Conservation (phyloP, 352 stramenopile species). For the Phytophthora quininea region DNA sequence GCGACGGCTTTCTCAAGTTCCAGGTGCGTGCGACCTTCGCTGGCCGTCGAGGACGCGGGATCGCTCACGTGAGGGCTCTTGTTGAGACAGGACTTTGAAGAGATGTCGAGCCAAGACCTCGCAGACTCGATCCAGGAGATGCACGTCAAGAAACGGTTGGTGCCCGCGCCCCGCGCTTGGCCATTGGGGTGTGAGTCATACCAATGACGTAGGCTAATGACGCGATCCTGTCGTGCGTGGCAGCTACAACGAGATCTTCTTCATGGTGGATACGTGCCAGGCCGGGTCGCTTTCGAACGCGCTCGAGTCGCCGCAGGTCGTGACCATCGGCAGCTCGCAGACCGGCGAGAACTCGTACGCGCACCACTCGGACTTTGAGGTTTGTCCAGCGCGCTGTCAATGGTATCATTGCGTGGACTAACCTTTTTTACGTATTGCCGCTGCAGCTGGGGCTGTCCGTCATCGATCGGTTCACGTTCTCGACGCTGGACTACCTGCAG, state of each 20-base stretch:
- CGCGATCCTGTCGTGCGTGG: background rate
- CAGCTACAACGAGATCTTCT: slow-evolving; percentile 95
- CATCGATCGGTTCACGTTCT: slow-evolving; percentile 91
- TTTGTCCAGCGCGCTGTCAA: slow-evolving; percentile 33
- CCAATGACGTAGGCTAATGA: too few relatives aligned
- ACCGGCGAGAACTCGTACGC: slow-evolving; percentile 96
- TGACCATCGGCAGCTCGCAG: slow-evolving; percentile 92
- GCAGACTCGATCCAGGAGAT: slow-evolving; percentile 94
- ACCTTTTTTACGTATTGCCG: slow-evolving; percentile 2
- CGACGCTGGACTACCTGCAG: slow-evolving; percentile 89
- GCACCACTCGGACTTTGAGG: slow-evolving; percentile 87
- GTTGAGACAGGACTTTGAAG: slow-evolving; percentile 90
- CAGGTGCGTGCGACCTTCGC: slow-evolving; percentile 56
- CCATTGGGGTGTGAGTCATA: too few relatives aligned
- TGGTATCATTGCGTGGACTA: too few relatives aligned
- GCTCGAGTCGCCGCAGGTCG: slow-evolving; percentile 90
- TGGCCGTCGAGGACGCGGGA: slow-evolving; percentile 6
- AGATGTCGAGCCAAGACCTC: slow-evolving; percentile 96
- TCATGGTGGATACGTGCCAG: slow-evolving; percentile 98
- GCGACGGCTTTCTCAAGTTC: slow-evolving; percentile 98
- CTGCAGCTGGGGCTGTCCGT: slow-evolving; percentile 79
- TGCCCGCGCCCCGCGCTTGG: background rate
- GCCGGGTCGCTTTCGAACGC: slow-evolving; percentile 92
- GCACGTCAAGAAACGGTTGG: slow-evolving; percentile 89
- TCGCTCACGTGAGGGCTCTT: slow-evolving; percentile 2